Base-by-base conservation (phyloP, 768 basidiomycete genomes). In the Leccinum longicurvipes region DNA sequence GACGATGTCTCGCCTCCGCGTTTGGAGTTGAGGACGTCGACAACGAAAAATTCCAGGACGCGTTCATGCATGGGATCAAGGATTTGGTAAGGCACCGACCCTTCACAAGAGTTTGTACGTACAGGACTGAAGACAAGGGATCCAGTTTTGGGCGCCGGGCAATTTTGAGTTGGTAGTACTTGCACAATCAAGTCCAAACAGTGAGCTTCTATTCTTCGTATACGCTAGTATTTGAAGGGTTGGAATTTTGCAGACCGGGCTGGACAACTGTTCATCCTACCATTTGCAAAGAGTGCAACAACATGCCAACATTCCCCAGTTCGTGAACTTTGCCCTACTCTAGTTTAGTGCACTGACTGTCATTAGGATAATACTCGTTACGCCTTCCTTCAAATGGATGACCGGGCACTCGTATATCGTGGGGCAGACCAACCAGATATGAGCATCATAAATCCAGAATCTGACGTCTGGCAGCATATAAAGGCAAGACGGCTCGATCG, bases 351-450 rank as follows among this genome's bases (percentile, higher is more conserved):
- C 34, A 31, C 51, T 61, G 36, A 70, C 36, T 44, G 6, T 44
- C 8, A n/a, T 39, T 60, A 94, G 93, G 95, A 98, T 67, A 98
- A 97, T 67, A 93, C 94, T 8, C 86, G 91, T 61, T 96, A 96
- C 67, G 95, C 93, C 1, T 96, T 96, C 73, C 77, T 98, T 39
- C 93, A 96, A 73, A 84, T 95, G 83, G 94, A 98, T 64, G 96
- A 98, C 63, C 84, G 93, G 41, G 89, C 91, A 2, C 79, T 97
- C 1, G 85, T 98, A 15, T 99, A 98, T 70, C 83, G 96, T 53
- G 95, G 96, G 14, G 93, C 95, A 27, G 96, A 98, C 70, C 95
- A 98, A 69, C 95, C 96, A 6, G 95, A 98, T 68, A 89, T 97
- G 87, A 96, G 93, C 67, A 87, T 99, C 55, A 97, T 98, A 66